A percentile compares a stretch with the other conserved stretches of the same genome.
Conservation (phyloP, 805 yeast genomes). For the Teunomyces aglyptinius region DNA sequence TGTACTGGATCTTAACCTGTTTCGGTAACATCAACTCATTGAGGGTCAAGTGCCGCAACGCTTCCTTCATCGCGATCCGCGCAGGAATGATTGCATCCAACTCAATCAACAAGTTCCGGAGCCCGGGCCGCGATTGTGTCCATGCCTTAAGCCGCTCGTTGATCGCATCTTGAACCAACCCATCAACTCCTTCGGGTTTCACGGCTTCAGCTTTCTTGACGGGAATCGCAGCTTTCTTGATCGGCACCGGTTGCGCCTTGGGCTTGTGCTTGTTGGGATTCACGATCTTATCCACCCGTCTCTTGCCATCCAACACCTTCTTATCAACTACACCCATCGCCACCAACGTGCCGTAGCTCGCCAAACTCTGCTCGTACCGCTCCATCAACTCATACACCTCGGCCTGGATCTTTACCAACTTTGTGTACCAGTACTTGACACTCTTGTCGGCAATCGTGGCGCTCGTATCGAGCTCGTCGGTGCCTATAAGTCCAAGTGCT, state of each 20-base stretch:
- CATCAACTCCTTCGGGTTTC: slow-evolving; percentile 46
- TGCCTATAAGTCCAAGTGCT: slow-evolving; percentile 41
- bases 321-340: slow-evolving; percentile 62
- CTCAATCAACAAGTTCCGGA: slow-evolving; percentile 72
- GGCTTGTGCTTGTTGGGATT: slow-evolving; percentile 47
- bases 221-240: too few species aligned
- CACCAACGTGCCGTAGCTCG: slow-evolving; percentile 58
- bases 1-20: slow-evolving; percentile 79
- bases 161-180: slow-evolving; percentile 11
- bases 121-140: slow-evolving; percentile 37
- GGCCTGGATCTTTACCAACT: slow-evolving; percentile 67
- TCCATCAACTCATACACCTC: slow-evolving; percentile 85
- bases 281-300: slow-evolving; percentile 68
- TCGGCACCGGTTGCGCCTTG: neutral
- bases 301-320: slow-evolving; percentile 71
- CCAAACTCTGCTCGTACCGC: slow-evolving; percentile 60
- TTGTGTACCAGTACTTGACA: slow-evolving; percentile 70
- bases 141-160: slow-evolving; percentile 9
- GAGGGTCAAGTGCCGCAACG: slow-evolving; percentile 32
- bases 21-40: slow-evolving; percentile 84
- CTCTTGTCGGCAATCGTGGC: slow-evolving; percentile 47
- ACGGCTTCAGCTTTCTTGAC: slow-evolving; percentile 5
- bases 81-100: slow-evolving; percentile 61
- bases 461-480: slow-evolving; percentile 21
- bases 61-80: slow-evolving; percentile 32